Percentiles rank a stretch among this genome's conserved stretches.
These are phyloP conservation scores for Metarhizium anisopliae DNA, from an alignment of 2,329 filamentous ascomycete species.

Conservation along the genomic window DNA sequence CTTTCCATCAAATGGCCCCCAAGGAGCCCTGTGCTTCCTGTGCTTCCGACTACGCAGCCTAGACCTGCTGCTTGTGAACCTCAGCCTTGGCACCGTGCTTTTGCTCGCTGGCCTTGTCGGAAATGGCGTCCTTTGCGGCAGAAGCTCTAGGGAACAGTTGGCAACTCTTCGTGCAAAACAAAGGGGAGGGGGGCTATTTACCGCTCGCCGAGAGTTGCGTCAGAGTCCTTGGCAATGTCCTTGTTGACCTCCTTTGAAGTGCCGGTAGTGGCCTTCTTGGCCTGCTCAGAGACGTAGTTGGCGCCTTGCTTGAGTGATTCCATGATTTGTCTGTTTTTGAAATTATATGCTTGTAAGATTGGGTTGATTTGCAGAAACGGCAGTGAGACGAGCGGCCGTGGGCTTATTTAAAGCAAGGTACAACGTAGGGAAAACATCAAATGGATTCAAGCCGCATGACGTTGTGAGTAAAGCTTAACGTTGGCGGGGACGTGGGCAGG, in stretches of 20 bases:
- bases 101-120: constrained; percentile 35
- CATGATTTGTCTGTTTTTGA: constrained; percentile 25
- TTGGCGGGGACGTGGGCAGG: neutral
- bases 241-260: constrained; percentile 63
- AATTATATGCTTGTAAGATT: no score
- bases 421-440: no score
- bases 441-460: no score
- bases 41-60: constrained; percentile 13
- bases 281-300: constrained; percentile 56
- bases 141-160: constrained; percentile 23
- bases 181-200: constrained; percentile 16
- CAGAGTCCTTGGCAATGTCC: constrained; percentile 53
- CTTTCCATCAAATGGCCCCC: no score
- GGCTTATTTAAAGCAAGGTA: no score
- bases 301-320: constrained; percentile 49
- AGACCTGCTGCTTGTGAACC: constrained; percentile 30
- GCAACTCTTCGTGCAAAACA: neutral
- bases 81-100: constrained; percentile 30
- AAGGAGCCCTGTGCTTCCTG: no score
- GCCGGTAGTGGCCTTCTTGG: constrained; percentile 45
- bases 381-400: no score
- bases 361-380: no score
- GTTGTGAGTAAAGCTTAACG: neutral
- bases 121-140: constrained; percentile 37
- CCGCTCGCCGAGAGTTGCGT: constrained; percentile 44